A percentile compares a stretch with the other conserved stretches of the same genome.
phyloP scores from a whole-genome alignment of 2,329 filamentous ascomycete species.

The Beauveria sp. region DNA sequence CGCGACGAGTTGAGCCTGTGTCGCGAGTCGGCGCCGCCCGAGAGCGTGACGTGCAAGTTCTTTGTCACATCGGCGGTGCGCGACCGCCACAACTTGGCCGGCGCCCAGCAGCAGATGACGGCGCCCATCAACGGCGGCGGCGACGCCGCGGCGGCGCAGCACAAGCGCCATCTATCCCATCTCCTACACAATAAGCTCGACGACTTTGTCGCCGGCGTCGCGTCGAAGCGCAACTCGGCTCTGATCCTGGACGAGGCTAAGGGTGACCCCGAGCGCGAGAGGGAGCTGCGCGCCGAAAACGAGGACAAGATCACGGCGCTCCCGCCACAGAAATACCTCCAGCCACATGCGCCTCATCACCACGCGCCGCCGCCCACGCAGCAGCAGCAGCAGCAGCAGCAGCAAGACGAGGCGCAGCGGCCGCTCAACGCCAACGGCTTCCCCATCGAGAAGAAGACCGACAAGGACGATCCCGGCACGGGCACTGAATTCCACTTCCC shows the following conservation, averaged over 20 bases:
- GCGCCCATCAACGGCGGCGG: slow-evolving; percentile 31
- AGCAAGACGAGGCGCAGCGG: slow-evolving; percentile 40
- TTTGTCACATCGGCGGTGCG: slow-evolving; percentile 70
- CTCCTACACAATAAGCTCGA: slow-evolving; percentile 81
- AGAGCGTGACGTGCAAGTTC: slow-evolving; percentile 88
- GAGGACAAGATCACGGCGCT: slow-evolving; percentile 80
- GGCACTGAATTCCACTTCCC: slow-evolving; percentile 50
- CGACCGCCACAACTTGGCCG: slow-evolving; percentile 21
- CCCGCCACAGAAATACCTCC: slow-evolving; percentile 59
- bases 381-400: slow-evolving; percentile 21
- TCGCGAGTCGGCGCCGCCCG: slow-evolving; percentile 78
- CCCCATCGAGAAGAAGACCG: slow-evolving; percentile 34
- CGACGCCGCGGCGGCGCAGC: slow-evolving; percentile 4
- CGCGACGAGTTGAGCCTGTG: slow-evolving; percentile 90
- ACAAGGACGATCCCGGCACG: slow-evolving; percentile 20
- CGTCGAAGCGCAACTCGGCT: slow-evolving; percentile 77
- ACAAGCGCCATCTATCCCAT: slow-evolving; percentile 57
- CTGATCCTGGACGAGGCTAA: slow-evolving; percentile 75
- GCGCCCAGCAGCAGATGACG: slow-evolving; percentile 28
- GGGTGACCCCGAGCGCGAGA: slow-evolving; percentile 71
- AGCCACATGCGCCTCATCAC: slow-evolving; percentile 35
- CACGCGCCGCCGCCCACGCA: slow-evolving; percentile 20
- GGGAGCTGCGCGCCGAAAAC: slow-evolving; percentile 71
- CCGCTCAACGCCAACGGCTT: slow-evolving; percentile 42
- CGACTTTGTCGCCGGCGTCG: slow-evolving; percentile 78